Evolutionary conservation across 169 alveolate genomes (phyloP), one percentile per base, ranked within the genome.

Genomic region (Amoebophrya sp.): DNA sequence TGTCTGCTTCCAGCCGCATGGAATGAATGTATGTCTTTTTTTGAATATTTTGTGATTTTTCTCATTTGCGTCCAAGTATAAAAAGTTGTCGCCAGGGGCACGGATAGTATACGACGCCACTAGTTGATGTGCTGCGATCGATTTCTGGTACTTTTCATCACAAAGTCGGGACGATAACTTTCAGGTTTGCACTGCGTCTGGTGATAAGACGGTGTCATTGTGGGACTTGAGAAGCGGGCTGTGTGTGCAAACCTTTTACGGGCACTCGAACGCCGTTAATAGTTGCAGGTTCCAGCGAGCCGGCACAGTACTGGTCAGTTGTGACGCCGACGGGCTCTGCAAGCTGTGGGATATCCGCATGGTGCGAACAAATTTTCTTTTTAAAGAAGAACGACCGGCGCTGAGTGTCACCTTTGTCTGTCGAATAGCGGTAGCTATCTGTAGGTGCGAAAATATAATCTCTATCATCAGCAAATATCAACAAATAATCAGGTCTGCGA

Each of bases 181-280:
- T 47, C 66, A 47, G 66, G 66, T 47, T 33, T 40, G 92, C 3
- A 93, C 96, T 33, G 97, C 97, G 0, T 95, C 98, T 39, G 98
- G 97, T 3, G 99, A 97, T 94, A 97, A 97, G 92, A 96, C 98
- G 25, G 95, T 93, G 38, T 92, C 94, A n/a, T 94, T 97, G 39
- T 97, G 99, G 99, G 99, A 97, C 94, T 95, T 97, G 96, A 93
- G 98, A 91, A 94, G 96, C 40, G 97, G 97, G 89, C 94, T 96
- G 7, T 96, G 98, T 91, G 96, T 96, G 40, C 95, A 96, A 94
- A 97, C 98, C n/a, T 96, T 97, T 94, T 96, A 96, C 92, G 99
- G 98, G 23, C 99, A 97, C 93, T 92, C 94, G 54, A 97, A 96
- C 91, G 95, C 98, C 23, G 96, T 97, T 92, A 97, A 96, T 92